These are phyloP conservation scores for Botrytis fabae DNA, from an alignment of 2,329 filamentous ascomycete genomes.

Conservation along the genomic window DNA sequence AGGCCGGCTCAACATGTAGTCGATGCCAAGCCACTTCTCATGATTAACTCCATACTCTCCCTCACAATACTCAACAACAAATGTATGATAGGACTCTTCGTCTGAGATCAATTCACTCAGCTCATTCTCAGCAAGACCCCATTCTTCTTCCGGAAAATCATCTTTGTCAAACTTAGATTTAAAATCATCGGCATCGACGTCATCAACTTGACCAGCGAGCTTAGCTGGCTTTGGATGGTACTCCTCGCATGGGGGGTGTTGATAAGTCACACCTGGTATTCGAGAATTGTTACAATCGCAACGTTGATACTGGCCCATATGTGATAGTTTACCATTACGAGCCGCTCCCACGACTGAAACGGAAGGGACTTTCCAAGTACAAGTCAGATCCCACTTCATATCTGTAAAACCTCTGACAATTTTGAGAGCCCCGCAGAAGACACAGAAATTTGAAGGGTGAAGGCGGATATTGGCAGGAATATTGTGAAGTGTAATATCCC, in stretches of 20 bases:
- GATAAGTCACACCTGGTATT: neutral
- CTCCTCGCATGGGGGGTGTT: neutral
- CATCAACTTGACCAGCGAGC: too few relatives aligned
- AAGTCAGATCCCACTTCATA: neutral
- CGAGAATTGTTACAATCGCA: neutral
- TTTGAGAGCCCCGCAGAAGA: neutral
- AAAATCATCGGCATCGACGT: neutral
- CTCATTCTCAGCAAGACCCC: neutral
- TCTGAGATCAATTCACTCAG: neutral
- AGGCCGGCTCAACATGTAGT: neutral
- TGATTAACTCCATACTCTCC: slow-evolving; percentile 1
- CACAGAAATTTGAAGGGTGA: neutral
- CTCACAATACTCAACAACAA: neutral
- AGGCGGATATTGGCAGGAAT: neutral
- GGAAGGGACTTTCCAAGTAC: neutral
- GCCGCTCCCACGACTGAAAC: neutral
- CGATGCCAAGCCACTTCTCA: neutral
- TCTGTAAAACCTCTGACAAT: neutral
- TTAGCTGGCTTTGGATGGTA: neutral
- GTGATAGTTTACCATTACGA: neutral
- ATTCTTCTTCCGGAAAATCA: slow-evolving; percentile 2
- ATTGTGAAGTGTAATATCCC: neutral
- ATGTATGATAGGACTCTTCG: neutral
- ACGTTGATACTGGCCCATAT: slow-evolving; percentile 1
- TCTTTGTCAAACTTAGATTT: neutral